Evolutionary conservation across 352 stramenopile genomes (phyloP).

Genomic region (Elongisporangium prolatum): DNA sequence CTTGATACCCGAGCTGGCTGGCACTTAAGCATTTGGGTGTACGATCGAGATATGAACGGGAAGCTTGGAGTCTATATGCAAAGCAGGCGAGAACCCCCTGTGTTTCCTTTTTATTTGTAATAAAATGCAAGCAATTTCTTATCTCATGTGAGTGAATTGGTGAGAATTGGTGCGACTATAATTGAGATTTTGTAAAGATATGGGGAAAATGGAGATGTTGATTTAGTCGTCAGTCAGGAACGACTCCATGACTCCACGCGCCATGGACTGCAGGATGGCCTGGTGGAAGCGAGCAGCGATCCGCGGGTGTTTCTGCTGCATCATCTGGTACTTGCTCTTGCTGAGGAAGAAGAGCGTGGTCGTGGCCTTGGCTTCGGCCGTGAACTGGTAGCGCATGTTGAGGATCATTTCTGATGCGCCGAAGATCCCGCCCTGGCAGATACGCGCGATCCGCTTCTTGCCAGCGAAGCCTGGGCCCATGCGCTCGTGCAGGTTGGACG

Average conservation of each 20-base stretch:
- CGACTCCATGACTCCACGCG: constrained; percentile 78
- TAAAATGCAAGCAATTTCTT: too few species aligned
- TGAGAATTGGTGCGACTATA: too few species aligned
- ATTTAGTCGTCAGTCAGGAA: constrained; percentile 80
- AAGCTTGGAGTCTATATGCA: too few species aligned
- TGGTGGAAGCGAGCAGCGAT: constrained; percentile 79
- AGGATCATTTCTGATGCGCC: constrained; percentile 77
- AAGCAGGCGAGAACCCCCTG: too few species aligned
- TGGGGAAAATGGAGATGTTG: too few species aligned
- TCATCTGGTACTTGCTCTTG: constrained; percentile 60
- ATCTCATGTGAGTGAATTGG: too few species aligned
- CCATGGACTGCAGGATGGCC: constrained; percentile 83
- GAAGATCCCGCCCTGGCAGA: constrained; percentile 77
- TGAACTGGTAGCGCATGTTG: constrained; percentile 80
- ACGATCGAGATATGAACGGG: too few species aligned
- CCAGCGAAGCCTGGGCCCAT: constrained; percentile 76
- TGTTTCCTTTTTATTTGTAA: too few species aligned
- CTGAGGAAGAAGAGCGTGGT: constrained; percentile 82
- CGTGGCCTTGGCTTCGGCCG: constrained; percentile 52
- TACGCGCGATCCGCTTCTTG: constrained; percentile 73
- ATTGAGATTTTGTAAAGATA: too few species aligned
- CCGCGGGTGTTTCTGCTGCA: constrained; percentile 61
- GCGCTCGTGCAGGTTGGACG: constrained; percentile 70
- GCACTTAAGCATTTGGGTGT: too few species aligned
- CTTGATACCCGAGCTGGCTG: too few species aligned